Evolutionary conservation across 345 rosid genomes (phyloP), one percentile per base, ranked within the genome.

Genomic region (Eucalyptus tenuipes): DNA sequence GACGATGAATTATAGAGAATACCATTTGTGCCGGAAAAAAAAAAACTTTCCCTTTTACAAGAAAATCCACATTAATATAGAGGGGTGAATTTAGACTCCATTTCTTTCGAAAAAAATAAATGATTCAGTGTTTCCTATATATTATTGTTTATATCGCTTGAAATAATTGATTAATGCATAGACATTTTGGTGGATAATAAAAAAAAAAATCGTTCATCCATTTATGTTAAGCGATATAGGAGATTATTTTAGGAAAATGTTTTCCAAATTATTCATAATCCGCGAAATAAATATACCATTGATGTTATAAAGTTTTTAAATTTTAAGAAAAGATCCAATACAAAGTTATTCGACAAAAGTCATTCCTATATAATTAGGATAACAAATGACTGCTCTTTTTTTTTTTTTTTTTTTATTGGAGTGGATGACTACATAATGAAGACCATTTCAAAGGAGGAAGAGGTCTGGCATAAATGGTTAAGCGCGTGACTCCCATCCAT

Each of bases 91-190:
- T 61, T n/a, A 13, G 2, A 13, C 0, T 29, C 0, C 1, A 7
- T 61, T 61, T 29, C 0, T 61, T 61, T 13, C 0, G 2, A 13
- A 5, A 61, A 29, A 13, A 61, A 61, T 29, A 14, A 61, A 61
- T 29, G 3, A 61, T 13, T 13, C 0, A 4, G 1, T 29, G 13
- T n/a, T 66, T n/a, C 0, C 2, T n/a, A n/a, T n/a, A n/a, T 7
- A 15, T 15, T 29, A n/a, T n/a, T 7, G 0, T 16, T 66, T n/a
- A 7, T 4, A 15, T 66, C 3, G 0, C 2, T n/a, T n/a, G 37
- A 66, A n/a, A n/a, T n/a, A 66, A 15, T 15, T 13, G 2, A 61
- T 29, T 29, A 29, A 29, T 29, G 8, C 8, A 29, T 29, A 61
- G 31, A 13, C 0, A 61, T 61, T 61, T 64, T 64, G 0, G 2